These are phyloP conservation scores for Phytophthora nicotianae DNA, from an alignment of 352 stramenopile genomes.

Conservation along the genomic window DNA sequence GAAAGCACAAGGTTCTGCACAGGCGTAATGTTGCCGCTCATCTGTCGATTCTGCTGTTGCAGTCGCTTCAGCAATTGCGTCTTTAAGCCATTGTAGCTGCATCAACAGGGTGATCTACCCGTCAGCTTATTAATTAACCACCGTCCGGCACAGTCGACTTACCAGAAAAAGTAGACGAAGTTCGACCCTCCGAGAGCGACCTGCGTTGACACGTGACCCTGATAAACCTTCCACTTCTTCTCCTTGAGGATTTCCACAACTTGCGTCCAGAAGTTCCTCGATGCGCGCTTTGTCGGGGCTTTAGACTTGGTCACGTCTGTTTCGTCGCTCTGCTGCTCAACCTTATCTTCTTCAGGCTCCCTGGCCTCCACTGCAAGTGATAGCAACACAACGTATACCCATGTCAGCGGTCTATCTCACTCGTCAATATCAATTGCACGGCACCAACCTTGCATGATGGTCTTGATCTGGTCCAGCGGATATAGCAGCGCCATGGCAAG, in stretches of 20 bases:
- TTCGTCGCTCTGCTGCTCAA: constrained; percentile 19
- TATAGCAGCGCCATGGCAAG: constrained; percentile 84
- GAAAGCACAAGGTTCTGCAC: constrained; percentile 65
- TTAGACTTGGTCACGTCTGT: constrained; percentile 4
- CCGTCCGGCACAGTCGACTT: neutral
- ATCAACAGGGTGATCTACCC: neutral
- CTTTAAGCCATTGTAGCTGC: constrained; percentile 73
- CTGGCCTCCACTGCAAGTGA: constrained; percentile 36
- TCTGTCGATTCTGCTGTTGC: constrained; percentile 35
- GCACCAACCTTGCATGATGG: constrained; percentile 71
- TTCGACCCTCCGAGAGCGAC: constrained; percentile 79
- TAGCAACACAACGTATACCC: neutral
- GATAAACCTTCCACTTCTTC: constrained; percentile 79
- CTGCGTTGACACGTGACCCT: constrained; percentile 80
- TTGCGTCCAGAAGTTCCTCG: constrained; percentile 48
- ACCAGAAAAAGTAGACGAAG: constrained; percentile 92
- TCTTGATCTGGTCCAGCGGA: constrained; percentile 88
- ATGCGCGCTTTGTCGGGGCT: constrained; percentile 4
- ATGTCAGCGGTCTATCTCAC: neutral
- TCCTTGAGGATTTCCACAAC: constrained; percentile 56
- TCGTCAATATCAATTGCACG: neutral
- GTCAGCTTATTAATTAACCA: neutral
- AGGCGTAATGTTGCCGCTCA: constrained; percentile 45
- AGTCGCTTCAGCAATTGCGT: constrained; percentile 72
- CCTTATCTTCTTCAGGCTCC: constrained; percentile 21